Evolutionary conservation across 164 flowering plant species (phyloP).

Genomic region (Echeveria elegans): DNA sequence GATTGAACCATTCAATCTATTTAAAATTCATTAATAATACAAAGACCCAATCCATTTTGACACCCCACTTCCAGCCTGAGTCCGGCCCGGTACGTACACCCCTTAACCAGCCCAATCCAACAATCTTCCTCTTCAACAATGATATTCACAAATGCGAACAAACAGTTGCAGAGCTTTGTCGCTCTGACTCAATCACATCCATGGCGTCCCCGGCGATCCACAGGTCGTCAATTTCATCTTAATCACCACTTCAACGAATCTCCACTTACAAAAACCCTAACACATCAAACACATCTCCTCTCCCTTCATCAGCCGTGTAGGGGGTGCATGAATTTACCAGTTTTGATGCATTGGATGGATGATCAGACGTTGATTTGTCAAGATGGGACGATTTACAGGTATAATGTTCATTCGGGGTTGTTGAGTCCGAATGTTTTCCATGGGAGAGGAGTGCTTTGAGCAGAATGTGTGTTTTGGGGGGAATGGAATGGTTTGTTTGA

Average conservation of each 20-base stretch:
- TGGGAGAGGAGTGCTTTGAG: slow-evolving; percentile 74
- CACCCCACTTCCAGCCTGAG: no score
- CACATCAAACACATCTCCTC: slow-evolving; percentile 20
- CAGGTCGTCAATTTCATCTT: slow-evolving; percentile 23
- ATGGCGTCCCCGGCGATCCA: slow-evolving; percentile 25
- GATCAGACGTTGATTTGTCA: slow-evolving; percentile 74
- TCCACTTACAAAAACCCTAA: slow-evolving; percentile 49
- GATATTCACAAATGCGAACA: no score
- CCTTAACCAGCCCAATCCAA: background rate
- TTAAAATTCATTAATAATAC: no score
- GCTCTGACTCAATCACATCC: no score
- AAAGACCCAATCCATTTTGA: no score
- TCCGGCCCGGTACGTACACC: no score
- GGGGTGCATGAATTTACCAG: no score
- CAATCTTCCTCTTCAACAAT: background rate
- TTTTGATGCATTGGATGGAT: slow-evolving; percentile 93
- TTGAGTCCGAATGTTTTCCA: slow-evolving; percentile 42
- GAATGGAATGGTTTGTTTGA: slow-evolving; percentile 76
- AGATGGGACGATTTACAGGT: slow-evolving; percentile 72
- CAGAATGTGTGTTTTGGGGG: slow-evolving; percentile 92
- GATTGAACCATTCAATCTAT: no score
- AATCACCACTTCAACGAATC: slow-evolving; percentile 51
- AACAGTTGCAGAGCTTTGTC: background rate
- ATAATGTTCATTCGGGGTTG: slow-evolving; percentile 56
- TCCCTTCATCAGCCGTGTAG: no score